A percentile compares a stretch with the other conserved stretches of the same genome.
Conservation (phyloP, 83 land plant species). For the Thuja plicata region DNA sequence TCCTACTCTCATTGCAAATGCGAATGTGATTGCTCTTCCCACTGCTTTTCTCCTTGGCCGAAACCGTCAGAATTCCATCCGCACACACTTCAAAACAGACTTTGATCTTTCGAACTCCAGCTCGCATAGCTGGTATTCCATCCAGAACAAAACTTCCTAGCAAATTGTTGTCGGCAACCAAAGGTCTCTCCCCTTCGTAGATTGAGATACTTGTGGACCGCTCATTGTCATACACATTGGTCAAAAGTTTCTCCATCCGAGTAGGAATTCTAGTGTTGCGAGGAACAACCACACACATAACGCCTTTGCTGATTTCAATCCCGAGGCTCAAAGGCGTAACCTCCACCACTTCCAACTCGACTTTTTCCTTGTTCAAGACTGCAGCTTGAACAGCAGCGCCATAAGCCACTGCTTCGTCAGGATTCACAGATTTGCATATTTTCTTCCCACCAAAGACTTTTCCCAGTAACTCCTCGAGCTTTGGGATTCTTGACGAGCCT, state of each 20-base stretch:
- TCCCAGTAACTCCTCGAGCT: too few relatives aligned
- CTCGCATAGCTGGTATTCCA: not conserved
- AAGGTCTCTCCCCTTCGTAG: not conserved
- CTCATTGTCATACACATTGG: not conserved
- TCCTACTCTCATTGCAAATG: not conserved
- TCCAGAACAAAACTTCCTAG: not conserved
- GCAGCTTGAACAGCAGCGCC: too few relatives aligned
- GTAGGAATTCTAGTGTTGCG: not conserved
- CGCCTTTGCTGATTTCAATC: not conserved
- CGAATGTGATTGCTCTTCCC: not conserved
- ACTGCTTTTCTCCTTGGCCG: not conserved
- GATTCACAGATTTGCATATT: too few relatives aligned
- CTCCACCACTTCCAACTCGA: not conserved
- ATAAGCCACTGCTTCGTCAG: too few relatives aligned
- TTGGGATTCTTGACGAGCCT: too few relatives aligned
- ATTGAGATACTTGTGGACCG: not conserved
- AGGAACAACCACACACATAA: not conserved
- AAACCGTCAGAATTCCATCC: not conserved
- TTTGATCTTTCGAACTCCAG: not conserved
- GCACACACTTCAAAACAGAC: not conserved
- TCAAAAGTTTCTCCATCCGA: not conserved
- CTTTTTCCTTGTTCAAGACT: too few relatives aligned
- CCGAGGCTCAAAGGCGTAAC: not conserved
- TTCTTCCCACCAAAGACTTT: too few relatives aligned
- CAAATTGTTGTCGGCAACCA: not conserved